Evolutionary conservation across 2,329 filamentous ascomycete species (phyloP).

Genomic region (Chrysoporthe puriensis): DNA sequence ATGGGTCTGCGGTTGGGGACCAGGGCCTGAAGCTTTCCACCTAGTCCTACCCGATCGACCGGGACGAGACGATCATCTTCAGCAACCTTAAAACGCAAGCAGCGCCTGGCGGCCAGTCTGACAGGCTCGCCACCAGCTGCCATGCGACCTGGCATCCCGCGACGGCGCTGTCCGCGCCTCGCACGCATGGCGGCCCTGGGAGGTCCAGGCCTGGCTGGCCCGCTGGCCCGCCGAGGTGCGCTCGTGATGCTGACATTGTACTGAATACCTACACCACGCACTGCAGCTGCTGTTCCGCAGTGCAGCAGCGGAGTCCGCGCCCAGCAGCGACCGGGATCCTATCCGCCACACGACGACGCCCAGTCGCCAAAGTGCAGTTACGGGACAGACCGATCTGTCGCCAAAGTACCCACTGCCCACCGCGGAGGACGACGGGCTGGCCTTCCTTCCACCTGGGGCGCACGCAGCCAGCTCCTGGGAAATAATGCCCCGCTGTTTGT

Average conservation of each 20-base stretch:
- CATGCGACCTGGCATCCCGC: not conserved
- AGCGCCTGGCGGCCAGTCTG: not conserved
- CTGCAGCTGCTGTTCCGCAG: not conserved
- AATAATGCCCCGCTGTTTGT: not conserved
- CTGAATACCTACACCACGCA: not conserved
- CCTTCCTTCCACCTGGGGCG: not conserved
- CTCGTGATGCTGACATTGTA: not conserved
- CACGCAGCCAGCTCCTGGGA: not conserved
- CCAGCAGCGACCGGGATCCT: slow-evolving; percentile 3
- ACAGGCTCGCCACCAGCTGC: not conserved
- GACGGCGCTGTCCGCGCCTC: not conserved
- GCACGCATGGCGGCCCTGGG: not conserved
- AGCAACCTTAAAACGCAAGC: not conserved
- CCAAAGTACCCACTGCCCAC: slow-evolving; percentile 3
- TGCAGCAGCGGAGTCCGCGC: slow-evolving; percentile 9
- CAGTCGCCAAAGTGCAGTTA: not conserved
- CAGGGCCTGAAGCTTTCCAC: not conserved
- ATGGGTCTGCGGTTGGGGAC: not conserved
- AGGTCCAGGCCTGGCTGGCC: not conserved
- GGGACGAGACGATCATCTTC: slow-evolving; percentile 1
- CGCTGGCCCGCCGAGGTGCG: not conserved
- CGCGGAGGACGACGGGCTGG: not conserved
- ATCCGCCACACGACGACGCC: not conserved
- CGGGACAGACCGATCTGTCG: not conserved
- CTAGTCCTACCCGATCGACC: not conserved